Base-by-base conservation (phyloP, 2,329 filamentous ascomycete species). In the Camillea tinctor region DNA sequence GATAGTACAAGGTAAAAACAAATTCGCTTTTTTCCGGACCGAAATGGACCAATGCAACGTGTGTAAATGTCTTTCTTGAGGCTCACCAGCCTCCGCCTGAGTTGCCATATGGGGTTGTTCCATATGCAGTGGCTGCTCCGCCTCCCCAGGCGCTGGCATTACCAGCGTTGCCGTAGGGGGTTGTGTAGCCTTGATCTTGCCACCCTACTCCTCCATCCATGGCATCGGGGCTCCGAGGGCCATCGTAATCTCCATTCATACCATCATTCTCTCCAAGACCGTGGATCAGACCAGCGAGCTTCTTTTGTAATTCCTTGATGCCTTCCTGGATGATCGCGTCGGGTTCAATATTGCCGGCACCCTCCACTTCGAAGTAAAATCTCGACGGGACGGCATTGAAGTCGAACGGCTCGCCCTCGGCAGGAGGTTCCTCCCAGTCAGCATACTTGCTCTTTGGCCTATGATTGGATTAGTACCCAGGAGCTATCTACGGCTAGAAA, bases 351-450 rank as follows among this genome's bases (percentile, higher is more conserved):
- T 88, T 91, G 40, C 95, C 95, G 44, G 91, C 88, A 52, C 90
- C 89, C 76, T 99, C 95, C 52, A 99, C 89, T 72, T 97, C 93
- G 71, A 94, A 90, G 81, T 97, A 99, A 81, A 97, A 99, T 66
- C 86, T 86, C 62, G 82, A 83, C 4, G 95, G 94, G 21, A 89
- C 85, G 9, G 93, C 94, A 69, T 97, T 89, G 76, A 92, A 98
- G 78, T 98, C 88, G 76, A 98, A 98, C 0, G 88, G 84, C 69
- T 96, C 91, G 67, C 92, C 92, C 66, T 95, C 90, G 67, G 90
- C 86, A 0, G 88, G 84, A 8, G 90, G 88, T 55, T 93, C 89
- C 74, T 96, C 92, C 83, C 89, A 91, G 50, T 87, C 84, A 21
- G 89, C 88, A 70, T 93, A 93, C 77, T 90, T 87, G 73, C 85